Evolutionary conservation across 2,329 filamentous ascomycete genomes (phyloP), one percentile per base, ranked within the genome.

Genomic region (Neurospora crassa): DNA sequence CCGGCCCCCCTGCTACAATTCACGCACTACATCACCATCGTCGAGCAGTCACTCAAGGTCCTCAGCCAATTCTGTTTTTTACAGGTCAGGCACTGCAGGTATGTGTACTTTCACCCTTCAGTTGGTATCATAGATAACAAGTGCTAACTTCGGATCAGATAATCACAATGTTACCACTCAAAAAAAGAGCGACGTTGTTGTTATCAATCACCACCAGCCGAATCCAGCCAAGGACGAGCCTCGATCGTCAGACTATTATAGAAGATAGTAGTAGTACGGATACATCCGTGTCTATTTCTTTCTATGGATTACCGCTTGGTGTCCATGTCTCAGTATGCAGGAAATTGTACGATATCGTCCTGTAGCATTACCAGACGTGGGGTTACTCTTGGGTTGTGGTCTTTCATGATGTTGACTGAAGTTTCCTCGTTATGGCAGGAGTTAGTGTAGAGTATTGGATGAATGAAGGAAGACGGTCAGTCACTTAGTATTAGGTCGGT

Each of bases 151-250:
- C 4, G 8, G 47, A 10, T 18, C 12, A 41, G 73, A 34, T 34
- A 63, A 47, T 18, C 74, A 69, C 67, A 71, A 69, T 67, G 70
- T 42, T 6, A 41, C 70, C 14, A 68, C 74, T 59, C 72, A 69
- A 29, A 24, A 71, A 11, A 42, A 71, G 3, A n/a, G 47, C 6
- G 24, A n/a, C 11, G 59, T 59, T 6, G 67, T 72, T n/a, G 41
- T 76, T 14, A 68, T 76, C 67, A 68, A 76, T 14, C 74, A 76
- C 40, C 37, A 70, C 45, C 67, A 68, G 4, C 12, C 69, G n/a
- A 75, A 72, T 42, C 53, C 73, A 0, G 69, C 69, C 69, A 68
- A 34, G 12, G 69, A 73, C 34, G 74, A 74, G 69, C 74, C 74
- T 14, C 71, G 67, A 40, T 69, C 73, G 3, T 73, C 69, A 8